phyloP scores from a whole-genome alignment of 257 asterid genomes.

The Linaria vulgaris region DNA sequence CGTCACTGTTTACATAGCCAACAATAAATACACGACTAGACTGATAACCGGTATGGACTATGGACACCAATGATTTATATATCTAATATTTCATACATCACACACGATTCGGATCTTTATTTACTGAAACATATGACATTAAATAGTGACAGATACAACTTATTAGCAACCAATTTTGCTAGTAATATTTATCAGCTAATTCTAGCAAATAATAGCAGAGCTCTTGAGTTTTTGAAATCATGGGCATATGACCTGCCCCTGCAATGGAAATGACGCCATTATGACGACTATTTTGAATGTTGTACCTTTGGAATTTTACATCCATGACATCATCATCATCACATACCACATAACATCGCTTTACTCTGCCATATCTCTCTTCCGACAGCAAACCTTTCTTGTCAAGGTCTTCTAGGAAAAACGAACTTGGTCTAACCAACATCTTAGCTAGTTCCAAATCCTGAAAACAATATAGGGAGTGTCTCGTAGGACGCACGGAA shows the following conservation, averaged over 20 bases:
- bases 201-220: slow-evolving; percentile 38
- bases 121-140: no score
- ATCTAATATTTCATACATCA: no score
- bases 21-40: no score
- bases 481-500: no score
- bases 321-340: slow-evolving; percentile 44
- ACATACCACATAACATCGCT: slow-evolving; percentile 44
- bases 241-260: slow-evolving; percentile 57
- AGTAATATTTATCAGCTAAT: slow-evolving; percentile 27
- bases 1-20: no score
- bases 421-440: slow-evolving; percentile 40
- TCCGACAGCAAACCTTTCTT: slow-evolving; percentile 34
- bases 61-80: no score
- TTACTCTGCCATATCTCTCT: slow-evolving; percentile 49
- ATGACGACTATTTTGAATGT: slow-evolving; percentile 47
- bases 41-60: no score
- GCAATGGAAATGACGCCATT: slow-evolving; percentile 37
- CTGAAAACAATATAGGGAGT: slow-evolving; percentile 19
- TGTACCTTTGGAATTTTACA: slow-evolving; percentile 51
- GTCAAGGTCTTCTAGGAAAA: slow-evolving; percentile 42
- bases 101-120: no score
- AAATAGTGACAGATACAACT: no score
- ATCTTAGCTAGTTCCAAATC: slow-evolving; percentile 58
- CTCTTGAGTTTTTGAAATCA: slow-evolving; percentile 43
- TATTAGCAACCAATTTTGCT: no score